Evolutionary conservation across 495 filamentous ascomycete species (phyloP).

Genomic region (Aspergillus conjunctus): DNA sequence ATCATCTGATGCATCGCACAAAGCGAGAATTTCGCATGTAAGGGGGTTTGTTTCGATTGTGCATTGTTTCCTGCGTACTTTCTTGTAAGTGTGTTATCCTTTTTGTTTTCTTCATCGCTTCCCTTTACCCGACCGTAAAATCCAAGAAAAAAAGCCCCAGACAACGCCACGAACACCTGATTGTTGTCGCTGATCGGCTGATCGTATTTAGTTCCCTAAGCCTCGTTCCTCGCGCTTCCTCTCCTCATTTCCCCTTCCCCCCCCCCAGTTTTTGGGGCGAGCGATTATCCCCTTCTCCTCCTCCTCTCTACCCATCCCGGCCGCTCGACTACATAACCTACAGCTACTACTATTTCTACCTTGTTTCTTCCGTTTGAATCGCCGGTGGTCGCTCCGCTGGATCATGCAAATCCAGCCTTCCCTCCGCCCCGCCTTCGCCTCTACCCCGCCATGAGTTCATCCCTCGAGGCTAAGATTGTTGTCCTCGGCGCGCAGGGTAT

Average conservation of each 20-base stretch:
- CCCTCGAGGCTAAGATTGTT: conserved; percentile 90
- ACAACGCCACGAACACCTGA: conserved; percentile 11
- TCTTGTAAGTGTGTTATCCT: neutral
- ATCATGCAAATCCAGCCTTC: conserved; percentile 39
- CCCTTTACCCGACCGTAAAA: neutral
- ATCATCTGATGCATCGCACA: neutral
- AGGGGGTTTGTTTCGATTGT: conserved; percentile 10
- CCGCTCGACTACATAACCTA: neutral
- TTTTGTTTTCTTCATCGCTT: neutral
- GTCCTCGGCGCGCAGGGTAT: conserved; percentile 79
- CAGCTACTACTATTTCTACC: neutral
- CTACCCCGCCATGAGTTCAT: conserved; percentile 62
- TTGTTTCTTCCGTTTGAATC: conserved; percentile 9
- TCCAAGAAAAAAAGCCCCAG: neutral
- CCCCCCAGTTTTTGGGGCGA: neutral
- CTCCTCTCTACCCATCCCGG: neutral
- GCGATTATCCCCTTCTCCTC: neutral
- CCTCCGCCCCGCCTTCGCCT: conserved; percentile 29
- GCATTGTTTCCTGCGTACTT: neutral
- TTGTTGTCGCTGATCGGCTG: conserved; percentile 21
- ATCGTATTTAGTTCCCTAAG: conserved; percentile 14
- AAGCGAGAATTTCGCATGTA: conserved; percentile 6
- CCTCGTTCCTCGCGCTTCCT: conserved; percentile 14
- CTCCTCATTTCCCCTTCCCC: neutral
- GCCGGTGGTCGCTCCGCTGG: conserved; percentile 15